Evolutionary conservation across 1,284 basidiomycete species (phyloP).

Genomic region (Apiotrichum sp.): DNA sequence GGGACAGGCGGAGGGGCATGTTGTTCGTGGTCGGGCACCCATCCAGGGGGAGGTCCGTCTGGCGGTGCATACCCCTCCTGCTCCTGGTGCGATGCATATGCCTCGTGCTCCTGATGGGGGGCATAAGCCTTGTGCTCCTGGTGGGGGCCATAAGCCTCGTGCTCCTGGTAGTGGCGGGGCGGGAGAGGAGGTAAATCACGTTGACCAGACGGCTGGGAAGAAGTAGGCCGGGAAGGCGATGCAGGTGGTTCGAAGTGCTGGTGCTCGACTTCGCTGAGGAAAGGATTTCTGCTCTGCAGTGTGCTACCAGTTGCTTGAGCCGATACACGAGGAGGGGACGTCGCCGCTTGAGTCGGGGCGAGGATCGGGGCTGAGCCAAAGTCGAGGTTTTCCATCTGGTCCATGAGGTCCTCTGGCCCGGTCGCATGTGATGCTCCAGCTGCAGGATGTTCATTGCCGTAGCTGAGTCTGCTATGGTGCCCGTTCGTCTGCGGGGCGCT

Average conservation of each 20-base stretch:
- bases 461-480: background rate
- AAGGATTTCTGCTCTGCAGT: constrained; percentile 41
- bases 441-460: no score
- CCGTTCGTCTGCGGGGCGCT: no score
- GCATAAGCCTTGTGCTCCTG: no score
- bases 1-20: background rate
- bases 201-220: background rate
- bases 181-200: background rate
- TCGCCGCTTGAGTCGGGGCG: background rate
- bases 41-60: background rate
- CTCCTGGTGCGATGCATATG: no score
- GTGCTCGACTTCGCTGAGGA: constrained; percentile 62
- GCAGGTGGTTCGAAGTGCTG: constrained; percentile 23
- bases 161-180: background rate
- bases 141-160: no score
- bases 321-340: constrained; percentile 16
- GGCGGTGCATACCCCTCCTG: background rate
- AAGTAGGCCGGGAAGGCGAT: background rate
- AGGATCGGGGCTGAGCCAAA: constrained; percentile 4
- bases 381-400: constrained; percentile 12
- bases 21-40: background rate
- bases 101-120: no score
- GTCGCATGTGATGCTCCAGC: background rate
- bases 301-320: constrained; percentile 2
- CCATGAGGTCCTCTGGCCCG: constrained; percentile 4